phyloP scores from a whole-genome alignment of 2,329 filamentous ascomycete species.

The Aspergillus sp. region DNA sequence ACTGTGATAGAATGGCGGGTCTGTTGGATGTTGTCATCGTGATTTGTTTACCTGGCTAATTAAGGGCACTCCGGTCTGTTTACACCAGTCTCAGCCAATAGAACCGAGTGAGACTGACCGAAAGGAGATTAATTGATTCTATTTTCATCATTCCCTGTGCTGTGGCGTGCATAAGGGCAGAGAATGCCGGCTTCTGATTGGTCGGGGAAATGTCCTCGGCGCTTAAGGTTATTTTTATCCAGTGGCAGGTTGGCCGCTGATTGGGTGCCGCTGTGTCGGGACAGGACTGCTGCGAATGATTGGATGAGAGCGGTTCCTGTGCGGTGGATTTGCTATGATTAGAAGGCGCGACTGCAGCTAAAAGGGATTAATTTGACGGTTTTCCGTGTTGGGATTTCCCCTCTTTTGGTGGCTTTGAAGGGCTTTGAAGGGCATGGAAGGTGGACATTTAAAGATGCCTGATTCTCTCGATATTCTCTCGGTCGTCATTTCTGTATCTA shows the following conservation, averaged over 20 bases:
- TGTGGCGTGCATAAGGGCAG: too few species aligned
- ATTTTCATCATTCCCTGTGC: too few species aligned
- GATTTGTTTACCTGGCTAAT: too few species aligned
- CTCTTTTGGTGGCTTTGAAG: constrained; percentile 1
- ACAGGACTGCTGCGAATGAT: background rate
- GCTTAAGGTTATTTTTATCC: constrained; percentile 11
- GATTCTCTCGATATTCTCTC: background rate
- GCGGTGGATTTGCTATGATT: constrained; percentile 4
- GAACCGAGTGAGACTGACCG: too few species aligned
- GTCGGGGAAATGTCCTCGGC: constrained; percentile 3
- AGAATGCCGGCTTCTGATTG: background rate
- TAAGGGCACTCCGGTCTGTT: too few species aligned
- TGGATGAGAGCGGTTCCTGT: background rate
- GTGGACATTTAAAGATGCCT: background rate
- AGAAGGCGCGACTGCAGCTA: constrained; percentile 2
- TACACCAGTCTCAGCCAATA: too few species aligned
- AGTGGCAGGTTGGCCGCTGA: background rate
- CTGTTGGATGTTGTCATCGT: too few species aligned
- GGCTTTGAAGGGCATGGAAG: background rate
- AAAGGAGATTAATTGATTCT: too few species aligned
- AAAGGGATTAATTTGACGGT: background rate
- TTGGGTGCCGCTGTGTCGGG: constrained; percentile 10
- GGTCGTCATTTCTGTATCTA: background rate
- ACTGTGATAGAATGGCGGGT: too few species aligned
- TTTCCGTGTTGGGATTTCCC: constrained; percentile 3